Evolutionary conservation across 1,284 basidiomycete species (phyloP), one percentile per base, ranked within the genome.

Genomic region (Ustilago loliicola): DNA sequence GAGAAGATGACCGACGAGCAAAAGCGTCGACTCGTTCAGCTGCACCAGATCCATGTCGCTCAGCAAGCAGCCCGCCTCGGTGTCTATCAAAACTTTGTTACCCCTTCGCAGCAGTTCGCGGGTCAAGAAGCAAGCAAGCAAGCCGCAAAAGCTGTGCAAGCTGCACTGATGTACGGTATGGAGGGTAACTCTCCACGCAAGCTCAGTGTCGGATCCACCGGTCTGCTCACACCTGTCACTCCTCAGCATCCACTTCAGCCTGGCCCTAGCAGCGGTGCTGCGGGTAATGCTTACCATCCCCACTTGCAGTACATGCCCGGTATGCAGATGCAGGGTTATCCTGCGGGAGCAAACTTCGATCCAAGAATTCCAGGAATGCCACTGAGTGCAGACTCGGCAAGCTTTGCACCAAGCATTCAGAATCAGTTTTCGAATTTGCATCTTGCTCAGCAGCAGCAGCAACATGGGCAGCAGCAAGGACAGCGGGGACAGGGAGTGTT

Each of bases 151-250:
- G 71, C 79, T 0, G 79, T 79, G 0, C 77, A 80, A 40, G 79
- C 79, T 0, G 79, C 79, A 2, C 63, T 79, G 2, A 70, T 81
- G 74, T 81, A 79, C 34, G 77, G 73, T 6, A 73, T 76, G 73
- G 79, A 79, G 23, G 72, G 66, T 47, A 77, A 61, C 47, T 64
- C 72, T 1, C 70, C 72, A n/a, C 69, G 73, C 19, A 73, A 67
- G 55, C 61, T 77, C 56, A 72, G 70, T 40, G 51, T 69, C 6
- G 74, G 71, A 7, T 67, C 68, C 23, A 75, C 72, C 5, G 79
- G 73, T 7, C 25, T 80, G 45, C 61, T 53, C 2, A 80, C 79
- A 2, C 79, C 79, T 19, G 59, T 78, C 40, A 78, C 79, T 17
- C 79, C 79, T 5, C 66, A 70, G 52, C 79, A 80, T 29, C 71